phyloP scores from a whole-genome alignment of 2,329 filamentous ascomycete genomes.

The Claviceps capensis region DNA sequence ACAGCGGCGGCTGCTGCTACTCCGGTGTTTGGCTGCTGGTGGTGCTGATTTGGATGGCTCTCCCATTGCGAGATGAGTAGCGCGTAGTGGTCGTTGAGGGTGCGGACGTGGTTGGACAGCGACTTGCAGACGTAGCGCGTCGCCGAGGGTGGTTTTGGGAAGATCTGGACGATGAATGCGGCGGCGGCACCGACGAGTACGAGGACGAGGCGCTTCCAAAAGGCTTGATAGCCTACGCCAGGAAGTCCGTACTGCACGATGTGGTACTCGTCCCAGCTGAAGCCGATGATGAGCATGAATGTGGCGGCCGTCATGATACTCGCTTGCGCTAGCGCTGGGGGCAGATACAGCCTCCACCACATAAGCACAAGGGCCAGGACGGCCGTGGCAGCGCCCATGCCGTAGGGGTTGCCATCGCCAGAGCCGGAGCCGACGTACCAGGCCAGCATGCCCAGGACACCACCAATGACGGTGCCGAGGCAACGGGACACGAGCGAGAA shows the following conservation, averaged over 20 bases:
- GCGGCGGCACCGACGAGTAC: constrained; percentile 31
- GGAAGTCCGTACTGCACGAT: constrained; percentile 30
- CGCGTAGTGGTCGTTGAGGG: constrained; percentile 34
- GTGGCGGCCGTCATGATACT: constrained; percentile 23
- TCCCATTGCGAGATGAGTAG: constrained; percentile 33
- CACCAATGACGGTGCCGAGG: constrained; percentile 31
- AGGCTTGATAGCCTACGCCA: constrained; percentile 31
- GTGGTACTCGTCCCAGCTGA: constrained; percentile 31
- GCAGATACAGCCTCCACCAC: constrained; percentile 22
- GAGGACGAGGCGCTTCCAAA: constrained; percentile 31
- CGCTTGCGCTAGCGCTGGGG: constrained; percentile 15
- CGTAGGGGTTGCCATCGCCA: constrained; percentile 35
- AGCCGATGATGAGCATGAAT: constrained; percentile 29
- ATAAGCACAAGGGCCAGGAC: constrained; percentile 21
- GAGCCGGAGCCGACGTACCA: constrained; percentile 38
- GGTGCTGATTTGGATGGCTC: constrained; percentile 15
- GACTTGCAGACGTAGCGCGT: constrained; percentile 29
- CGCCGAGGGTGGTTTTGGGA: constrained; percentile 32
- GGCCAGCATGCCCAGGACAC: constrained; percentile 29
- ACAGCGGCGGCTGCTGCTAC: constrained; percentile 16
- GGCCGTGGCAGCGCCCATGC: constrained; percentile 30
- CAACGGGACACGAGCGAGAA: constrained; percentile 28
- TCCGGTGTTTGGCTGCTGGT: not conserved
- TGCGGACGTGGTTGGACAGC: constrained; percentile 28
- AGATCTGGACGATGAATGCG: constrained; percentile 29